Percentiles rank a stretch among this genome's conserved stretches.
These are phyloP conservation scores for Metschnikowia hibisci DNA, from an alignment of 805 yeast genomes.

Conservation along the genomic window DNA sequence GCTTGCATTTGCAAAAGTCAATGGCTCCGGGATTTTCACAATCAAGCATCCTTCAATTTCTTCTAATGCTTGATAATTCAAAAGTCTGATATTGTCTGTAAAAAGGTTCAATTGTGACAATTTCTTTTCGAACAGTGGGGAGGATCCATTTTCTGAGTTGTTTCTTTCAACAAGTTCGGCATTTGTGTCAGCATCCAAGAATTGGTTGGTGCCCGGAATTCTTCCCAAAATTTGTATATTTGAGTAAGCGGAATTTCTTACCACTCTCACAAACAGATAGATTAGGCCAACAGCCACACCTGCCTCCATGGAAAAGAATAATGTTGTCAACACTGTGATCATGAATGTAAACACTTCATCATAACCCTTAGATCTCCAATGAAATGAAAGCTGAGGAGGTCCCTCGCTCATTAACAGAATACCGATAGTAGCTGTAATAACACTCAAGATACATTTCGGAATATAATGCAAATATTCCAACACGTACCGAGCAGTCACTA, in stretches of 20 bases:
- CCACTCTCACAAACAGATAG: conserved; percentile 73
- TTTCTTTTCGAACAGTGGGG: conserved; percentile 4
- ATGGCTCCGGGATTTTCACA: conserved; percentile 41
- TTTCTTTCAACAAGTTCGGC: conserved; percentile 3
- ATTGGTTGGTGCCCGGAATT: conserved; percentile 34
- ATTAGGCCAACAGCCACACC: conserved; percentile 88
- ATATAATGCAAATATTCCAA: conserved; percentile 63
- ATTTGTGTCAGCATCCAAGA: conserved; percentile 38
- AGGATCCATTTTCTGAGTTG: background rate
- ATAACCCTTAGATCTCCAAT: conserved; percentile 67
- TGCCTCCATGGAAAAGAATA: conserved; percentile 73
- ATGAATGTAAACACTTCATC: conserved; percentile 68
- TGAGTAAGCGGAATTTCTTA: conserved; percentile 75
- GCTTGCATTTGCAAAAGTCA: conserved; percentile 40
- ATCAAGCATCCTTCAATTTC: conserved; percentile 44
- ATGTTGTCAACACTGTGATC: conserved; percentile 60
- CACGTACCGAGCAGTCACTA: conserved; percentile 58
- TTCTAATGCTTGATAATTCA: conserved; percentile 35
- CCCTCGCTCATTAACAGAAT: conserved; percentile 60
- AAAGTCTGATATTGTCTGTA: conserved; percentile 30
- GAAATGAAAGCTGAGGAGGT: conserved; percentile 59
- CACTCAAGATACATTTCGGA: conserved; percentile 77
- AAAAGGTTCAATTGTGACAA: conserved; percentile 29
- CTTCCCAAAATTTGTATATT: conserved; percentile 81
- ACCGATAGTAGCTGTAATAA: conserved; percentile 74